Evolutionary conservation across 257 asterid genomes (phyloP), one percentile per base, ranked within the genome.

Genomic region (Solanum dulcamara): DNA sequence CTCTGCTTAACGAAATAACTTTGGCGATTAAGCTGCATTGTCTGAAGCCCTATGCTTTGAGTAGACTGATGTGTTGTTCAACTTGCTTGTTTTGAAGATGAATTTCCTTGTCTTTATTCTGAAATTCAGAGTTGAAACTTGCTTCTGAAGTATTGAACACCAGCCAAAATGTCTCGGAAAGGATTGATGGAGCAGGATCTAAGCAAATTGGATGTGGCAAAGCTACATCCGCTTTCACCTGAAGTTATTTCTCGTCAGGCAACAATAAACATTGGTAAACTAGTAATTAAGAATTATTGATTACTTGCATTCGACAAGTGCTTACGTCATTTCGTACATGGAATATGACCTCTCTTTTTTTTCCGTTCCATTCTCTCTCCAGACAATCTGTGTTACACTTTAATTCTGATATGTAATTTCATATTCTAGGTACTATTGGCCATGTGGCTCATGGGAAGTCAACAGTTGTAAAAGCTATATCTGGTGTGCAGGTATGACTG

Each of bases 161-260:
- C 85, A 71, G 88, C 83, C 84, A 93, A 90, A 74, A 96, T 94
- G 98, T 89, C 98, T 86, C 90, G 90, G 84, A 94, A 93, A 87
- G 97, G 98, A 6, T 90, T 96, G 88, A 96, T 94, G 98, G 98
- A 96, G 92, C 98, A 96, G 91, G 98, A 96, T 83, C 83, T 96
- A 50, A 93, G 96, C 87, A 94, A 94, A 93, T 89, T 96, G 92
- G 99, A 96, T 94, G 98, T 93, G 50, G 85, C 94, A 3, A 85
- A 80, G 33, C 87, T 96, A 83, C 90, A 93, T 93, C 99, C 99
- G 33, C 97, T 96, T n/a, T 93, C 98, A 7, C 99, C 98, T 83
- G 99, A 96, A 89, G 99, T 96, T 83, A 96, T 96, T 85, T 93
- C 99, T 88, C 97, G 99, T 83, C 99, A 96, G 91, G 99, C 99